Evolutionary conservation across 345 rosid genomes (phyloP).

Genomic region (Dipteronia sinensis): DNA sequence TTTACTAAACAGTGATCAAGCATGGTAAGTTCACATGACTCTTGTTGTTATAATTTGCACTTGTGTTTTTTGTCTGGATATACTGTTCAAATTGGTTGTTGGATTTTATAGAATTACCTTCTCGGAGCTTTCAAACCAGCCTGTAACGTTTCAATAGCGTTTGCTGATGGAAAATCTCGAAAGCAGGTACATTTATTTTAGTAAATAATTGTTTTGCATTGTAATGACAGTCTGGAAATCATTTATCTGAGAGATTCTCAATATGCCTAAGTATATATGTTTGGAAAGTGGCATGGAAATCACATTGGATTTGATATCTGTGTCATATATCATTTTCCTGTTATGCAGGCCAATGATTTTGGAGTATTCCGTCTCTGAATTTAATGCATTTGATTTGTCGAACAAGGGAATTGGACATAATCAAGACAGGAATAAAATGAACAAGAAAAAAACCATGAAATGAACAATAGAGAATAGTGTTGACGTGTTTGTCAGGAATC

Average conservation of each 20-base stretch:
- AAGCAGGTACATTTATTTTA: slow-evolving; percentile 56
- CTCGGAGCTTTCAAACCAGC: slow-evolving; percentile 98
- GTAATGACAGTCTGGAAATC: background rate
- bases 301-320: background rate
- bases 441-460: background rate
- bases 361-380: too few species aligned
- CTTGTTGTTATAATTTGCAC: background rate
- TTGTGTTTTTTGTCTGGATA: background rate
- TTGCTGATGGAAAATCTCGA: slow-evolving; percentile 79
- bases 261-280: background rate
- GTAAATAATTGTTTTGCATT: background rate
- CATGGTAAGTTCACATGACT: slow-evolving; percentile 30
- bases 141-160: slow-evolving; percentile 67
- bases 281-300: background rate
- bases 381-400: too few species aligned
- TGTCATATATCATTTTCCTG: background rate
- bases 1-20: slow-evolving; percentile 1
- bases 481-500: background rate
- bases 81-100: background rate
- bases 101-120: slow-evolving; percentile 68
- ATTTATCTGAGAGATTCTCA: background rate
- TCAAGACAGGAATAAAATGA: background rate
- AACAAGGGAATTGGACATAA: background rate
- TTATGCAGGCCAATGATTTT: background rate
- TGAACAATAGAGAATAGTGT: background rate